Percentiles rank a stretch among this genome's conserved stretches.
Conservation (phyloP, 2,329 filamentous ascomycete genomes). For the Lasiodiplodia gonubiensis region DNA sequence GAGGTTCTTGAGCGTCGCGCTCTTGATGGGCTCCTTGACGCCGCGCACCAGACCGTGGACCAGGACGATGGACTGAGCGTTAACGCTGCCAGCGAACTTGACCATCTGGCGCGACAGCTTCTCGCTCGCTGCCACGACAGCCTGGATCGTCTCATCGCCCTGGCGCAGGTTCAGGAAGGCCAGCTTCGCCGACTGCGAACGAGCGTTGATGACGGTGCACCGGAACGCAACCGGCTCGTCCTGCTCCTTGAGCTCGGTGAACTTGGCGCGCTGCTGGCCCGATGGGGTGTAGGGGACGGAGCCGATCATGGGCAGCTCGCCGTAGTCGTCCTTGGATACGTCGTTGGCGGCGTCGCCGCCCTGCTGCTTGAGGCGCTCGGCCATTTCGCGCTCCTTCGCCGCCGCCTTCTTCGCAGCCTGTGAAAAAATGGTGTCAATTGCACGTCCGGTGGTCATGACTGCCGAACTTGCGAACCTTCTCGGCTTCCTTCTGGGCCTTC, state of each 20-base stretch:
- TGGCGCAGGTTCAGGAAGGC: slow-evolving; percentile 86
- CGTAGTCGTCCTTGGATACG: slow-evolving; percentile 79
- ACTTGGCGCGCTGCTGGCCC: slow-evolving; percentile 61
- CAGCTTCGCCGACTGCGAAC: slow-evolving; percentile 89
- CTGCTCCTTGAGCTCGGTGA: slow-evolving; percentile 51
- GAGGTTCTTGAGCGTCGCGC: slow-evolving; percentile 75
- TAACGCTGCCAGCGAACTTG: slow-evolving; percentile 80
- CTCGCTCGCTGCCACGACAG: slow-evolving; percentile 69
- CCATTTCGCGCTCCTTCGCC: slow-evolving; percentile 58
- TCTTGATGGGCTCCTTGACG: slow-evolving; percentile 86
- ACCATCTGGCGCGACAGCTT: slow-evolving; percentile 85
- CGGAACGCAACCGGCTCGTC: slow-evolving; percentile 70
- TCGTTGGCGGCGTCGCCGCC: slow-evolving; percentile 69
- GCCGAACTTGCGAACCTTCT: slow-evolving; percentile 39
- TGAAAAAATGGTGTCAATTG: slow-evolving; percentile 28
- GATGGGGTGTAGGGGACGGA: slow-evolving; percentile 59
- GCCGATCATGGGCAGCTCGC: slow-evolving; percentile 66
- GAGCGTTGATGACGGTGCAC: slow-evolving; percentile 83
- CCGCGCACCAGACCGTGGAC: slow-evolving; percentile 83
- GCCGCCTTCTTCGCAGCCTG: slow-evolving; percentile 50
- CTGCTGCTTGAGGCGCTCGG: slow-evolving; percentile 58
- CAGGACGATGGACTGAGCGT: slow-evolving; percentile 79
- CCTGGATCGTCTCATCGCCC: slow-evolving; percentile 79
- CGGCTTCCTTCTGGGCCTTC: slow-evolving; percentile 50
- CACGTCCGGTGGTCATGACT: background rate